A percentile compares a stretch with the other conserved stretches of the same genome.
Conservation (phyloP, 306 rosid species). For the Trifolium pratense region DNA sequence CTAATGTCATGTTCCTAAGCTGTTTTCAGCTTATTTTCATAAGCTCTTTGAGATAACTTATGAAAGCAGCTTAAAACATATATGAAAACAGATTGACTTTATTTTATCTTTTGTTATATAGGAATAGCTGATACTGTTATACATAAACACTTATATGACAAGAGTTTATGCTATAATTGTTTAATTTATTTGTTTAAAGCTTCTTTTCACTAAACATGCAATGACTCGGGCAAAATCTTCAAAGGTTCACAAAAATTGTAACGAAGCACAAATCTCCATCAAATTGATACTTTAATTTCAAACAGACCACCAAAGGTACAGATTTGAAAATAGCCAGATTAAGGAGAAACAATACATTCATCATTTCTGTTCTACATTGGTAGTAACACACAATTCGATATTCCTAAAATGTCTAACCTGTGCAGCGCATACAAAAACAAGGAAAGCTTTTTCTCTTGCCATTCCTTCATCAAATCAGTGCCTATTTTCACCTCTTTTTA, state of each 20-base stretch:
- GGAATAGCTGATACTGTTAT: no score
- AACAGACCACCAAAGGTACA: constrained; percentile 26
- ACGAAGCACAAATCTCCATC: not conserved
- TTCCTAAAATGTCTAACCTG: constrained; percentile 43
- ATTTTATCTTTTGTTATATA: no score
- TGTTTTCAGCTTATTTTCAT: no score
- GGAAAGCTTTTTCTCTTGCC: constrained; percentile 30
- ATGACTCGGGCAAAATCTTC: no score
- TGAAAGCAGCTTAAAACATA: no score
- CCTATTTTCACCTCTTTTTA: constrained; percentile 2
- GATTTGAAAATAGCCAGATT: not conserved
- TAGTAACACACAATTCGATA: constrained; percentile 27
- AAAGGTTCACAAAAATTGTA: not conserved
- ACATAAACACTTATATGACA: no score
- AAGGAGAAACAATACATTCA: constrained; percentile 27
- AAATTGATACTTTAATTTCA: constrained; percentile 26
- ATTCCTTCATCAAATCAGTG: constrained; percentile 34
- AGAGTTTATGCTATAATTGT: no score
- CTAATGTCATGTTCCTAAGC: no score
- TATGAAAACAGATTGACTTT: no score
- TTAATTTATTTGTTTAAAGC: not conserved
- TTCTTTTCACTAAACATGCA: not conserved
- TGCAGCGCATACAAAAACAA: not conserved
- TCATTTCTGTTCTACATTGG: constrained; percentile 3
- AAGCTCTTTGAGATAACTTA: no score